phyloP scores from a whole-genome alignment of 2,329 filamentous ascomycete genomes.

The Aspergillus tanneri region DNA sequence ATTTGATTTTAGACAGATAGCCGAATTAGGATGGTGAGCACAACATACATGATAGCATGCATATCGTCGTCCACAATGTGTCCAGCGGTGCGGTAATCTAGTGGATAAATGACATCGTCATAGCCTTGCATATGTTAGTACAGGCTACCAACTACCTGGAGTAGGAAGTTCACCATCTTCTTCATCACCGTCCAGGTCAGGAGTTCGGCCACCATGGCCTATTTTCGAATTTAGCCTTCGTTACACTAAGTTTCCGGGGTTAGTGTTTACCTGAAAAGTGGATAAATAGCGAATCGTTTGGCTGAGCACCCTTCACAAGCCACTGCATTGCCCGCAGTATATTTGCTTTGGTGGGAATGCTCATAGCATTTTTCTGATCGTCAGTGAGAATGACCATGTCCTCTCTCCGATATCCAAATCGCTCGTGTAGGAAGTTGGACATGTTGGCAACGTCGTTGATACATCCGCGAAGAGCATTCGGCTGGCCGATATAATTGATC shows the following conservation, averaged over 20 bases:
- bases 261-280: slow-evolving; percentile 76
- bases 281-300: slow-evolving; percentile 94
- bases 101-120: slow-evolving; percentile 76
- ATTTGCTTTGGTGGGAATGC: slow-evolving; percentile 90
- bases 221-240: slow-evolving; percentile 1
- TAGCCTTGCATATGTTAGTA: slow-evolving; percentile 34
- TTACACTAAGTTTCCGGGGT: not conserved
- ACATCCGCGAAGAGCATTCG: slow-evolving; percentile 83
- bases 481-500: slow-evolving; percentile 94
- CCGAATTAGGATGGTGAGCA: not conserved
- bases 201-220: slow-evolving; percentile 74
- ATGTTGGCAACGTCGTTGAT: slow-evolving; percentile 98
- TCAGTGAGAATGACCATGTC: slow-evolving; percentile 98
- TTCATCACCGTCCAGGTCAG: slow-evolving; percentile 72
- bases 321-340: slow-evolving; percentile 96
- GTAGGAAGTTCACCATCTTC: slow-evolving; percentile 55
- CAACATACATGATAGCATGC: slow-evolving; percentile 61
- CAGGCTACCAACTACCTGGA: not conserved
- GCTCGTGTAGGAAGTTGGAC: slow-evolving; percentile 80
- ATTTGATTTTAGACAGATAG: not conserved
- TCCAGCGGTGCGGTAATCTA: slow-evolving; percentile 67
- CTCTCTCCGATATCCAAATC: slow-evolving; percentile 87
- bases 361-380: slow-evolving; percentile 96
- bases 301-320: slow-evolving; percentile 90
- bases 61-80: slow-evolving; percentile 79